These are phyloP conservation scores for Stipa capillata DNA, from an alignment of 176 grass and related monocot genomes.

Conservation along the genomic window DNA sequence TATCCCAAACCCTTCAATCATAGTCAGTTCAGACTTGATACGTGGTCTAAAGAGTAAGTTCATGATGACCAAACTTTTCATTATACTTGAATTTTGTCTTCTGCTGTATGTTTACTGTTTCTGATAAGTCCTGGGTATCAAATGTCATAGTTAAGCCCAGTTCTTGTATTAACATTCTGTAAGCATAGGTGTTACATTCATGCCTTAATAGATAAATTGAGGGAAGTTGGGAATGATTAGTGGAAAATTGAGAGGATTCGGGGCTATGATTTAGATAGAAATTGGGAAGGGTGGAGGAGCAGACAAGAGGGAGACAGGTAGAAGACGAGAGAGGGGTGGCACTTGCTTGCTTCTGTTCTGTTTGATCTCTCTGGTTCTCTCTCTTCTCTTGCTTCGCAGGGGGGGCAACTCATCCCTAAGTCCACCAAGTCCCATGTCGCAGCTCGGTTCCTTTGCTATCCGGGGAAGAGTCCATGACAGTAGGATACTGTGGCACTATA, in stretches of 20 bases:
- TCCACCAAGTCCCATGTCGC: not conserved
- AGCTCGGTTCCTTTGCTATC: not conserved
- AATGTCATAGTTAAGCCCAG: not conserved
- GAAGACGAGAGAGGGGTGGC: not conserved
- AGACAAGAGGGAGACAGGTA: not conserved
- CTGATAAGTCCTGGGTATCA: not conserved
- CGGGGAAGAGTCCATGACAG: not conserved
- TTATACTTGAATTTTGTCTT: conserved; percentile 3
- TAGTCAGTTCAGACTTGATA: conserved; percentile 65
- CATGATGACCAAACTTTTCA: not conserved
- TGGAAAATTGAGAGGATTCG: not conserved
- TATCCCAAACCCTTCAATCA: conserved; percentile 52
- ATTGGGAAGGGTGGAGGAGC: not conserved
- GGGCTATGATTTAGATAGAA: not conserved
- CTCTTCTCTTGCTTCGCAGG: not conserved
- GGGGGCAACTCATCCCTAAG: not conserved
- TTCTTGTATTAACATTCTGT: not conserved
- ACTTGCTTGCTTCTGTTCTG: not conserved
- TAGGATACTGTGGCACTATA: not conserved
- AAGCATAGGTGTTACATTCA: not conserved
- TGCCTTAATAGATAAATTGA: not conserved
- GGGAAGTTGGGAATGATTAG: not conserved
- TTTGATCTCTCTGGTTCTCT: not conserved
- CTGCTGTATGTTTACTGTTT: conserved; percentile 5
- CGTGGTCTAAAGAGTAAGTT: conserved; percentile 83